phyloP scores from a whole-genome alignment of 352 stramenopile genomes.

The Elongisporangium anandrum region DNA sequence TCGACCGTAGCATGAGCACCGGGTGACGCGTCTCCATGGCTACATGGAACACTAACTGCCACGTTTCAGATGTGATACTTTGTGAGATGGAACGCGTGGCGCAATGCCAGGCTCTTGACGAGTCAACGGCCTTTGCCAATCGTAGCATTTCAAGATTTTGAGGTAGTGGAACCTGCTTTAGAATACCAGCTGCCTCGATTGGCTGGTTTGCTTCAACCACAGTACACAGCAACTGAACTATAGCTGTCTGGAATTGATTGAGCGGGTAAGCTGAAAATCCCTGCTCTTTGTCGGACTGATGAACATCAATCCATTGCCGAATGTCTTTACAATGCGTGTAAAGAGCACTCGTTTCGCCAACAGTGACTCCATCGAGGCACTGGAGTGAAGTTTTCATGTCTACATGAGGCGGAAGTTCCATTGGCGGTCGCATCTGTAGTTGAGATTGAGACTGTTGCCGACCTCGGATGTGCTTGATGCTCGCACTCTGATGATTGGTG shows the following conservation, averaged over 20 bases:
- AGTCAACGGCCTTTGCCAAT: slow-evolving; percentile 13
- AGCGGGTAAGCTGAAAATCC: slow-evolving; percentile 1
- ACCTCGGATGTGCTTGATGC: not conserved
- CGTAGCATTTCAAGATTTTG: slow-evolving; percentile 17
- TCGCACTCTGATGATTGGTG: slow-evolving; percentile 5
- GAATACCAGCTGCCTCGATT: slow-evolving; percentile 9
- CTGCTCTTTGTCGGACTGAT: slow-evolving; percentile 3
- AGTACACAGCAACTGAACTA: slow-evolving; percentile 11
- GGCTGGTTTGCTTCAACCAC: slow-evolving; percentile 10
- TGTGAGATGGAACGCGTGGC: slow-evolving; percentile 23
- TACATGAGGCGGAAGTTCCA: not conserved
- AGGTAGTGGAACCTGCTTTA: slow-evolving; percentile 3
- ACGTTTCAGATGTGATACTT: slow-evolving; percentile 22
- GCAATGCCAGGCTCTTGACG: slow-evolving; percentile 31
- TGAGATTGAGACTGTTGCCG: not conserved
- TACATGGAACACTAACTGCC: slow-evolving; percentile 20
- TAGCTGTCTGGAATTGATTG: slow-evolving; percentile 3
- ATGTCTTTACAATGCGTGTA: slow-evolving; percentile 14
- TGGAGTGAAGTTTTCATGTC: slow-evolving; percentile 7
- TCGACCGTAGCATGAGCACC: slow-evolving; percentile 24
- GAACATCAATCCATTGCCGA: slow-evolving; percentile 3
- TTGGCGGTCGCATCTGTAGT: not conserved
- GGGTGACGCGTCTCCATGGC: slow-evolving; percentile 25
- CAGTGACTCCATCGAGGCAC: slow-evolving; percentile 10
- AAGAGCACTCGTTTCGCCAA: slow-evolving; percentile 3